These are phyloP conservation scores for Limtongozyma cylindracea DNA, from an alignment of 805 yeast genomes.

Conservation along the genomic window DNA sequence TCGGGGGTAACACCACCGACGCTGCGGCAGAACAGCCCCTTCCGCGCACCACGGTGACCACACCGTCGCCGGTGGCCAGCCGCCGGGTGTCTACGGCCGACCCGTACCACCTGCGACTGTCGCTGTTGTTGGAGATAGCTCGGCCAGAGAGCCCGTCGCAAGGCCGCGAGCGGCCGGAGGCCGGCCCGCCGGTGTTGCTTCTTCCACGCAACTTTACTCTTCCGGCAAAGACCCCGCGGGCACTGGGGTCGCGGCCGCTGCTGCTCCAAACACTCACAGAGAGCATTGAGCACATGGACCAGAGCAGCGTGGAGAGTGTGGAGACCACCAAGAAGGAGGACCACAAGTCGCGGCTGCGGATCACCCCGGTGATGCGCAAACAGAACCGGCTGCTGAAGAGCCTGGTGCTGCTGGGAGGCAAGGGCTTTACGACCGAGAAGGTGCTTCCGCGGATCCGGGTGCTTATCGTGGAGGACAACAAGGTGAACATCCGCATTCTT, in stretches of 20 bases:
- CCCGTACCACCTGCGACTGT: constrained; percentile 1
- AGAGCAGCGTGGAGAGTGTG: constrained; percentile 1
- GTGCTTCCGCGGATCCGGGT: constrained; percentile 81
- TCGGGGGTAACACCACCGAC: not conserved
- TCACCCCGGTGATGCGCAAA: not conserved
- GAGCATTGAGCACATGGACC: constrained; percentile 6
- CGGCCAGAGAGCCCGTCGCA: constrained; percentile 5
- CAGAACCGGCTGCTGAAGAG: not conserved
- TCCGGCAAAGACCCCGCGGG: constrained; percentile 1
- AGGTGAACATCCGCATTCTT: constrained; percentile 77
- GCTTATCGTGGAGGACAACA: constrained; percentile 86
- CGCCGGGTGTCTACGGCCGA: not conserved
- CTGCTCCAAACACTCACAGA: too few relatives aligned
- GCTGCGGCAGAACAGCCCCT: not conserved
- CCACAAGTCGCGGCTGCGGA: not conserved
- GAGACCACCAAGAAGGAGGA: not conserved
- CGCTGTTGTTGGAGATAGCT: constrained; percentile 1
- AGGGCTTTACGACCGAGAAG: constrained; percentile 18
- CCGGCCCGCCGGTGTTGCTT: constrained; percentile 4
- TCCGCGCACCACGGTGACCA: constrained; percentile 1
- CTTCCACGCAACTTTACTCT: not conserved
- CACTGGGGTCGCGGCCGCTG: too few relatives aligned
- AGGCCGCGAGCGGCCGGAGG: constrained; percentile 5
- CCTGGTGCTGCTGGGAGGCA: constrained; percentile 1
- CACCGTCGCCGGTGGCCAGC: not conserved